phyloP scores from a whole-genome alignment of 371 early-diverging fungal genomes.

The Sporodiniella umbellata region DNA sequence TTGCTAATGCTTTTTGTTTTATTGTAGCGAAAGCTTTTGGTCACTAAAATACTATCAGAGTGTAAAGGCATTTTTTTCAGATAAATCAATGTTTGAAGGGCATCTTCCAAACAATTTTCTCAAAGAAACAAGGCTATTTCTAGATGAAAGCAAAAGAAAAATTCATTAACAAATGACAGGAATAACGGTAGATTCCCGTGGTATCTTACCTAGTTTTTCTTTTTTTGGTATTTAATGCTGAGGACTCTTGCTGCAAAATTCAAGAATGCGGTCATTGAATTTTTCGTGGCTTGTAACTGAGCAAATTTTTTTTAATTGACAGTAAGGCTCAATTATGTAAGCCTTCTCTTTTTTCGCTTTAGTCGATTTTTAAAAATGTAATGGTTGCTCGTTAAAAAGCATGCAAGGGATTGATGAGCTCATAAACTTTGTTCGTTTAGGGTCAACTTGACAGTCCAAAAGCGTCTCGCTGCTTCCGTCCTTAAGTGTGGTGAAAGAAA shows the following conservation, averaged over 20 bases:
- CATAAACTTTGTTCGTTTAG: slow-evolving; percentile 30
- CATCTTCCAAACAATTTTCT: no score
- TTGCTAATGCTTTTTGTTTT: no score
- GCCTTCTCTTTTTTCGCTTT: slow-evolving; percentile 3
- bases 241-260: no score
- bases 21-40: no score
- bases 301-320: slow-evolving; percentile 3
- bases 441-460: slow-evolving; percentile 83
- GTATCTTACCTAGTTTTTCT: background rate
- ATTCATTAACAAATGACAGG: no score
- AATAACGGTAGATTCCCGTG: no score
- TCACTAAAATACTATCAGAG: no score
- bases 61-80: no score
- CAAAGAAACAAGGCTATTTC: no score
- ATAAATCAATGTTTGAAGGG: no score
- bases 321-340: background rate
- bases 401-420: background rate
- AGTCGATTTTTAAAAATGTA: slow-evolving; percentile 5
- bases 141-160: no score
- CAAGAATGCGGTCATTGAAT: background rate
- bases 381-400: background rate
- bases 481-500: slow-evolving; percentile 98
- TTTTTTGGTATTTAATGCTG: slow-evolving; percentile 1
- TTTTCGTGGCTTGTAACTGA: background rate
- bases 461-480: slow-evolving; percentile 97